These are phyloP conservation scores for Solanum piurae DNA, from an alignment of 257 asterid species.

Conservation along the genomic window DNA sequence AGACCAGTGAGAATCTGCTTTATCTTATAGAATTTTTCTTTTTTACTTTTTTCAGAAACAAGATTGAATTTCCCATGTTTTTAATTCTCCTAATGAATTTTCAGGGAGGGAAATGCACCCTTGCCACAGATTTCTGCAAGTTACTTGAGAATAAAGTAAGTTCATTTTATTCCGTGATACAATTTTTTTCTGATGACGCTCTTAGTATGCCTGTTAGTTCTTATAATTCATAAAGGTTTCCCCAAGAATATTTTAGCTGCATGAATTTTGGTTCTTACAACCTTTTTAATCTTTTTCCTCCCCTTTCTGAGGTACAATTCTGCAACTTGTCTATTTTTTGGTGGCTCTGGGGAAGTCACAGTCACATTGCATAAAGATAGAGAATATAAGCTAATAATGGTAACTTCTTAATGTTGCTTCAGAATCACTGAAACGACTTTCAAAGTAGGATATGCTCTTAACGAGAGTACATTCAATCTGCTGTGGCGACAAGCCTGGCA, in stretches of 20 bases:
- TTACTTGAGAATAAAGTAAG: conserved; percentile 87
- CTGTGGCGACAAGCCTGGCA: neutral
- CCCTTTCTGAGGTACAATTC: neutral
- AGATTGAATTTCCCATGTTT: neutral
- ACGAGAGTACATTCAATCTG: neutral
- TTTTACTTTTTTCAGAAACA: neutral
- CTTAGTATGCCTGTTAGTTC: neutral
- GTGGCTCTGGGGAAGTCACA: neutral
- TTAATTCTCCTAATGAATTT: conserved; percentile 14
- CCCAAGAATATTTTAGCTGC: neutral
- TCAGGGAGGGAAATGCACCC: conserved; percentile 64
- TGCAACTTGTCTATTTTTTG: neutral
- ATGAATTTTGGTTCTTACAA: neutral
- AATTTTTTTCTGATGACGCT: neutral
- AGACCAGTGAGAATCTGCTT: conserved; percentile 53
- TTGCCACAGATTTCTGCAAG: conserved; percentile 88
- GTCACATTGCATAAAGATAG: neutral
- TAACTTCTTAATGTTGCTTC: neutral
- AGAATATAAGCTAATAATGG: neutral
- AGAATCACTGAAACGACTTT: neutral
- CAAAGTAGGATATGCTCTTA: neutral
- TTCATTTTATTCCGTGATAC: neutral
- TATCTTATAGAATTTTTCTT: neutral
- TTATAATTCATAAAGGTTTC: neutral
- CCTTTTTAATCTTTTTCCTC: neutral